Base-by-base conservation (phyloP, 192 early-diverging fungal species). In the Oehlia diaphana region DNA sequence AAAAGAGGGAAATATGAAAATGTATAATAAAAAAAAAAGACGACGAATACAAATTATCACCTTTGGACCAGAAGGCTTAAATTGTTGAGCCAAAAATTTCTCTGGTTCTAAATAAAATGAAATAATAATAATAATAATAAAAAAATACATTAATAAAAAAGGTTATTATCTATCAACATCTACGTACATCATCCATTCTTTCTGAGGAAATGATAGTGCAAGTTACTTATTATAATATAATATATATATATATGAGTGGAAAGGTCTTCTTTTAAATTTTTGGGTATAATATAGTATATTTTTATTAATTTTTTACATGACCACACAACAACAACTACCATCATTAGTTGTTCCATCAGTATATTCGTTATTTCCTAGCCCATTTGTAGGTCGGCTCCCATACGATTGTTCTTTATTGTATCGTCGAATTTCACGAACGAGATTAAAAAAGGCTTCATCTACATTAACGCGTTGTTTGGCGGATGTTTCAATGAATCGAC, bases 381-480 rank as follows among this genome's bases (percentile, higher is more conserved):
- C 85, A 62, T 78, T 82, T 83, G 76, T 78, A 50, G 63, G 79
- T 82, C 83, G 84, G 42, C 63, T 88, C 64, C 63, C 85, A 84
- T 66, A 85, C 67, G 87, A 83, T 58, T 86, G 87, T 81, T 94
- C 92, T 83, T 91, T 92, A 83, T 94, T 94, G 83, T 91, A 92
- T 76, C 91, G 89, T 78, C 94, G 87, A 69, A 97, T 96, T 77
- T 92, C 90, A 37, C 93, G 89, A n/a, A 98, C 96, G 33, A 97
- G 89, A 39, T 91, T 88, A 82, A 91, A 94, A 83, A 96, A 98
- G 0, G 93, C 90, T 76, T 97, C 95, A 72, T 98, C 96, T 21
- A 98, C 97, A 81, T 97, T 96, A 69, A 95, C 92, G 69, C 93
- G 89, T 65, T 90, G 89, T 84, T 94, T 95, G 71, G 97, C 97